These are phyloP conservation scores for Steccherinum ochraceum DNA, from an alignment of 768 basidiomycete species.

Conservation along the genomic window DNA sequence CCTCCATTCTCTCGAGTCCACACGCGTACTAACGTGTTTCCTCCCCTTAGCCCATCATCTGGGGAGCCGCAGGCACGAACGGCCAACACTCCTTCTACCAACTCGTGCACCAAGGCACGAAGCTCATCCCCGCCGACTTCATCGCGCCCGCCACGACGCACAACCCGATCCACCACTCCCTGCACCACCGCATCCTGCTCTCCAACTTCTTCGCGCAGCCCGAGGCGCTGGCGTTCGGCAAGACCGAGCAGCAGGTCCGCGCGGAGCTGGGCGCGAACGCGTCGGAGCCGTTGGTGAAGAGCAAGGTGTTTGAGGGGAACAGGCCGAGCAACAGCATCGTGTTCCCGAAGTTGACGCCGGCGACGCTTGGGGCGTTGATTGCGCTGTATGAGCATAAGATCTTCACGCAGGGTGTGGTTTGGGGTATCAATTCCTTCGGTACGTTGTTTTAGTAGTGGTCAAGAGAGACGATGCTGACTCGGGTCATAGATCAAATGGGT, in stretches of 20 bases:
- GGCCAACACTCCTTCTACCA: conserved; percentile 99
- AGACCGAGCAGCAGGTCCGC: conserved; percentile 83
- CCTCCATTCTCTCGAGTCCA: neutral
- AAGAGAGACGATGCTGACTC: too few relatives aligned
- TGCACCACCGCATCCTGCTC: conserved; percentile 95
- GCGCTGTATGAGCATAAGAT: conserved; percentile 98
- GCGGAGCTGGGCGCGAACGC: conserved; percentile 60
- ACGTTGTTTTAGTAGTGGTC: too few relatives aligned
- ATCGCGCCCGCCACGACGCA: conserved; percentile 84
- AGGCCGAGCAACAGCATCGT: conserved; percentile 93
- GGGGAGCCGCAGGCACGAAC: conserved; percentile 98
- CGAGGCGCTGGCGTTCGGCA: conserved; percentile 96
- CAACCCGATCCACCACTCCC: conserved; percentile 80
- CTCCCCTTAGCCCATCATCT: conserved; percentile 79
- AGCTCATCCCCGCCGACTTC: conserved; percentile 89
- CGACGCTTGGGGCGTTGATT: conserved; percentile 82
- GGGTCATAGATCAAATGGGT: conserved; percentile 87
- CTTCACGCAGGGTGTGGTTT: conserved; percentile 93
- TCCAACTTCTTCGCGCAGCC: conserved; percentile 99
- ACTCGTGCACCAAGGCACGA: conserved; percentile 91
- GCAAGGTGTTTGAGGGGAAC: conserved; percentile 98
- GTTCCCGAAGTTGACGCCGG: conserved; percentile 90
- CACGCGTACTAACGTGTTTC: conserved; percentile 1
- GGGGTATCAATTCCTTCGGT: conserved; percentile 99
- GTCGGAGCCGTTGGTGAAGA: conserved; percentile 84